A percentile compares a stretch with the other conserved stretches of the same genome.
phyloP scores from a whole-genome alignment of 108 stramenopile species.

The Thalassiosira profunda region DNA sequence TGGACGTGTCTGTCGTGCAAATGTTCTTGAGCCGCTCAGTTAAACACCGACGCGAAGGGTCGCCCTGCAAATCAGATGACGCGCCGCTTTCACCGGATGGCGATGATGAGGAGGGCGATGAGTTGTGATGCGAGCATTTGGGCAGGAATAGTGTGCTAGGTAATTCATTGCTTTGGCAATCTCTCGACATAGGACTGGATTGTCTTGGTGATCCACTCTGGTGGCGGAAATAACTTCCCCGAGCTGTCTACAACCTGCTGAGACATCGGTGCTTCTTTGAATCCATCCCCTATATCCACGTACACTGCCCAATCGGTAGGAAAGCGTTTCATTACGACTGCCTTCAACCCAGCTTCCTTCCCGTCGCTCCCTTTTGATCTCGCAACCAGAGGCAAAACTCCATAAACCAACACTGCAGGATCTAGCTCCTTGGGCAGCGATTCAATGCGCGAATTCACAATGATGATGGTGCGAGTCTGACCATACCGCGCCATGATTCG shows the following conservation, averaged over 20 bases:
- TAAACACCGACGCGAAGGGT: constrained; percentile 19
- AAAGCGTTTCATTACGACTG: constrained; percentile 51
- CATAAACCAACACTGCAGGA: constrained; percentile 22
- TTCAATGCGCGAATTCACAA: constrained; percentile 31
- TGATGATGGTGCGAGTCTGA: constrained; percentile 9
- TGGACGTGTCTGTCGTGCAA: constrained; percentile 40
- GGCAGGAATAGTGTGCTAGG: not conserved
- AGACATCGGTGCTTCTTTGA: constrained; percentile 4
- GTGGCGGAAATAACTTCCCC: constrained; percentile 19
- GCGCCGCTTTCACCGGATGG: not conserved
- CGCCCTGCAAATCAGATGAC: not conserved
- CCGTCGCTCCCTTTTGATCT: not conserved
- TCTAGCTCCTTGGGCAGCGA: constrained; percentile 16
- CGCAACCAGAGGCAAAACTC: constrained; percentile 27
- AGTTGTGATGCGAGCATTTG: constrained; percentile 11
- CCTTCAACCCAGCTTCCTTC: constrained; percentile 24
- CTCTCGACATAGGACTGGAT: constrained; percentile 32
- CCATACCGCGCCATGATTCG: constrained; percentile 46
- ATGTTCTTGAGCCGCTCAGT: constrained; percentile 45
- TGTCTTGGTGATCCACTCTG: constrained; percentile 23
- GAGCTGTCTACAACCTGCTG: not conserved
- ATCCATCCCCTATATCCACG: constrained; percentile 43
- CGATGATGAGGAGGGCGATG: constrained; percentile 24
- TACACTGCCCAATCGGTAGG: constrained; percentile 29
- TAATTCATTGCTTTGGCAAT: constrained; percentile 10